Evolutionary conservation across 2,329 filamentous ascomycete genomes (phyloP).

Genomic region (Fusarium lyarnte): DNA sequence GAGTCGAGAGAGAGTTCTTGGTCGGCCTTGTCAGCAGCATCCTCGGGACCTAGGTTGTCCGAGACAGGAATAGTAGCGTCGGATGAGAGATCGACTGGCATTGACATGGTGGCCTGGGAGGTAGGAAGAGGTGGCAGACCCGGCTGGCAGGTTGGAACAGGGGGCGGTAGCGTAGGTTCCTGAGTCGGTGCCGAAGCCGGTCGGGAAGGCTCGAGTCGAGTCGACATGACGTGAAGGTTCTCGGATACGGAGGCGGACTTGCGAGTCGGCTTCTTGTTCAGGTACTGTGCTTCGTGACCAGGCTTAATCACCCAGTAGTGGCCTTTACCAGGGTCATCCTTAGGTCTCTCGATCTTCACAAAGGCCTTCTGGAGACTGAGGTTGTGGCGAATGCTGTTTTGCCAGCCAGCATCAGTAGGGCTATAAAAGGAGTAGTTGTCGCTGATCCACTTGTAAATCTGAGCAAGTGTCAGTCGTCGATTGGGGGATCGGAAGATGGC

Average conservation of each 20-base stretch:
- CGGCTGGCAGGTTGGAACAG: constrained; percentile 49
- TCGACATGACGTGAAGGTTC: constrained; percentile 67
- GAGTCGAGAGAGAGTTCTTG: constrained; percentile 53
- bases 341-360: constrained; percentile 92
- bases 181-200: constrained; percentile 51
- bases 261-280: constrained; percentile 82
- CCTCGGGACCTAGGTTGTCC: constrained; percentile 68
- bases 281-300: constrained; percentile 89
- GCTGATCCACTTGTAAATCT: constrained; percentile 99
- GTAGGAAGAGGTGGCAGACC: constrained; percentile 54
- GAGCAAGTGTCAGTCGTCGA: constrained; percentile 85
- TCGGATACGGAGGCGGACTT: constrained; percentile 66
- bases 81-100: constrained; percentile 72
- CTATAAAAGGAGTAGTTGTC: constrained; percentile 91
- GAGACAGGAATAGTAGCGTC: constrained; percentile 81
- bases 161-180: constrained; percentile 61
- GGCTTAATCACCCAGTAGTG: constrained; percentile 95
- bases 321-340: constrained; percentile 96
- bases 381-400: constrained; percentile 99
- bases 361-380: constrained; percentile 97
- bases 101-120: constrained; percentile 50
- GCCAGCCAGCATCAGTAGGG: constrained; percentile 88
- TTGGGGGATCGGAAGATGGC: constrained; percentile 88
- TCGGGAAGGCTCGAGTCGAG: constrained; percentile 62
- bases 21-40: constrained; percentile 56